These are phyloP conservation scores for Geranomyces variabilis DNA, from an alignment of 192 early-diverging fungal species.

Conservation along the genomic window DNA sequence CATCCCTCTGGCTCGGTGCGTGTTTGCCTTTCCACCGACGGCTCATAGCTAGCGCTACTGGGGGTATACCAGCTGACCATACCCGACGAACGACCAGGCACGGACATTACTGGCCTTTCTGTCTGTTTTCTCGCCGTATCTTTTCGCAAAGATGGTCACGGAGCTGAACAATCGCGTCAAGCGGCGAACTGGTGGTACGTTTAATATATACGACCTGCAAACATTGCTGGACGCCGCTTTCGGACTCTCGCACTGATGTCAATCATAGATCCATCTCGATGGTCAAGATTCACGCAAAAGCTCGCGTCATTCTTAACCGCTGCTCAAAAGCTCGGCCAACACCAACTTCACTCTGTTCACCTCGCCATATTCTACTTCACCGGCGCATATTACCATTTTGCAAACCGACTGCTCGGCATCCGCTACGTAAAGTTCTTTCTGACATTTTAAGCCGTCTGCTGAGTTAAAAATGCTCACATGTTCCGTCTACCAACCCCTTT, in stretches of 20 bases:
- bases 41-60: not conserved
- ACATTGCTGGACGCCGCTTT: too few species aligned
- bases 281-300: not conserved
- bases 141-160: not conserved
- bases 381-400: slow-evolving; percentile 79
- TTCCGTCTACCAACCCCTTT: not conserved
- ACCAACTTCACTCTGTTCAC: slow-evolving; percentile 56
- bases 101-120: slow-evolving; percentile 26
- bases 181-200: not conserved
- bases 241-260: too few species aligned
- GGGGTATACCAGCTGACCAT: not conserved
- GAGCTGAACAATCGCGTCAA: not conserved
- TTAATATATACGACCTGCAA: too few species aligned
- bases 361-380: slow-evolving; percentile 88
- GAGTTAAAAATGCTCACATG: not conserved
- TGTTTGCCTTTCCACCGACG: too few species aligned
- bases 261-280: not conserved
- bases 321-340: slow-evolving; percentile 3
- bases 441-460: too few species aligned
- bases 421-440: too few species aligned
- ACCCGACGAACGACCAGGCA: not conserved
- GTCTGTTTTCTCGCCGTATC: slow-evolving; percentile 30
- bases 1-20: slow-evolving; percentile 9
- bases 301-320: not conserved
- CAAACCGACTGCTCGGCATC: slow-evolving; percentile 78